Conservation (phyloP, 2,329 filamentous ascomycete genomes). For the Grosmannia serpens region DNA sequence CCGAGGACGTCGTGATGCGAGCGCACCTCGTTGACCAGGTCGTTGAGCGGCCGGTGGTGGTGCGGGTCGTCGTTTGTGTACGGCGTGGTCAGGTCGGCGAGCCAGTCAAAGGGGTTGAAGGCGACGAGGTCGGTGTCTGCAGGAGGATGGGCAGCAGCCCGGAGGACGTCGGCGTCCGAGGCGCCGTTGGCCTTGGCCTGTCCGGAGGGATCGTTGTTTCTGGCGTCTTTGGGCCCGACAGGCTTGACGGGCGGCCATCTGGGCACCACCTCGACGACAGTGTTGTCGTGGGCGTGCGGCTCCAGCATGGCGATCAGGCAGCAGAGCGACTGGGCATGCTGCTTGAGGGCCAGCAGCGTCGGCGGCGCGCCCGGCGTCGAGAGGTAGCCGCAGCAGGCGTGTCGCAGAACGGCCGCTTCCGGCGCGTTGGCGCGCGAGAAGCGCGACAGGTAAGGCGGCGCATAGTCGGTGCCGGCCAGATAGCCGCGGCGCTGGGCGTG, state of each 20-base stretch:
- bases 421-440: conserved; percentile 23
- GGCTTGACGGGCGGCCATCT: neutral
- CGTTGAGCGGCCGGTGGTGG: conserved; percentile 35
- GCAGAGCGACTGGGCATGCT: conserved; percentile 46
- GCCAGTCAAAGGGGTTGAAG: conserved; percentile 44
- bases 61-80: conserved; percentile 37
- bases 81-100: conserved; percentile 35
- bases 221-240: neutral
- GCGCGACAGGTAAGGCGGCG: conserved; percentile 28
- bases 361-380: conserved; percentile 39
- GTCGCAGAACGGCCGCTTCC: conserved; percentile 23
- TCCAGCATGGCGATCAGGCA: conserved; percentile 38
- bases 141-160: neutral
- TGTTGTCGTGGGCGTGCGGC: conserved; percentile 16
- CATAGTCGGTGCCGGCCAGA: conserved; percentile 26
- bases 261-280: conserved; percentile 3
- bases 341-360: conserved; percentile 45
- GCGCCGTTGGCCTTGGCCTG: neutral
- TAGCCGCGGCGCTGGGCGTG: conserved; percentile 11
- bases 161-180: neutral
- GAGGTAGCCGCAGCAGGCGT: conserved; percentile 47
- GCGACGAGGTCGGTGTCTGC: neutral
- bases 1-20: conserved; percentile 28
- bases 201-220: neutral
- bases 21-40: conserved; percentile 33